Base-by-base conservation (phyloP, 306 rosid genomes). In the Abrus pulchellus region DNA sequence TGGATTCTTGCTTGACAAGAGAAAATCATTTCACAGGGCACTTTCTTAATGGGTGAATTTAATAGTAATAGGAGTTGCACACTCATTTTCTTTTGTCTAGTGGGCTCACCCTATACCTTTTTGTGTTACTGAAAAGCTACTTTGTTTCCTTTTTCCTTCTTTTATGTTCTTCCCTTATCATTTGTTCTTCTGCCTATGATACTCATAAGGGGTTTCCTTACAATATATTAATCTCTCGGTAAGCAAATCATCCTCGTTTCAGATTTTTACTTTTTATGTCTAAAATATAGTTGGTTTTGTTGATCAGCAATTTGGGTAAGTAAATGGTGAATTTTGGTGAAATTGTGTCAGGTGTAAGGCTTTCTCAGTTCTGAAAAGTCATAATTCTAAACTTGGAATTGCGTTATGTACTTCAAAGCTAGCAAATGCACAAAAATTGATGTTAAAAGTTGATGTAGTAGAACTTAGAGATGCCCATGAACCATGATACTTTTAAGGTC, bases 1-100 rank as follows among this genome's bases (percentile, higher is more conserved):
- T 82, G 97, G 97, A 92, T 92, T 90, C 97, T 90, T 86, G 85
- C 77, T 76, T 40, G 28, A 47, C 93, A 80, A 85, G 84, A 40
- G 74, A 86, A 77, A 84, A 86, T 87, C 78, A 79, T 84, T 65
- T 41, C 71, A 65, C 41, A 54, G 82, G 29, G 41, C 48, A 67
- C 59, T 67, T 59, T 13, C 70, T 83, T 79, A 33, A 27, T 70
- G 80, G 66, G 71, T 70, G 88, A 86, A 87, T 80, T 89, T 85
- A 89, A 50, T 84, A 87, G 56, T 44, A 89, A 1, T 20, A 32
- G 66, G 53, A 65, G 13, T 67, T 78, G 87, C 91, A 75, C 76
- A 84, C 85, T 85, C 33, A 62, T 86, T 86, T 70, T 81, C 55
- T 83, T 86, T 68, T 88, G 87, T 69, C 82, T 85, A 65, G 98